A percentile compares a stretch with the other conserved stretches of the same genome.
Evolutionary conservation across 1,284 basidiomycete species (phyloP).

Genomic region (Ceratobasidium sp.): DNA sequence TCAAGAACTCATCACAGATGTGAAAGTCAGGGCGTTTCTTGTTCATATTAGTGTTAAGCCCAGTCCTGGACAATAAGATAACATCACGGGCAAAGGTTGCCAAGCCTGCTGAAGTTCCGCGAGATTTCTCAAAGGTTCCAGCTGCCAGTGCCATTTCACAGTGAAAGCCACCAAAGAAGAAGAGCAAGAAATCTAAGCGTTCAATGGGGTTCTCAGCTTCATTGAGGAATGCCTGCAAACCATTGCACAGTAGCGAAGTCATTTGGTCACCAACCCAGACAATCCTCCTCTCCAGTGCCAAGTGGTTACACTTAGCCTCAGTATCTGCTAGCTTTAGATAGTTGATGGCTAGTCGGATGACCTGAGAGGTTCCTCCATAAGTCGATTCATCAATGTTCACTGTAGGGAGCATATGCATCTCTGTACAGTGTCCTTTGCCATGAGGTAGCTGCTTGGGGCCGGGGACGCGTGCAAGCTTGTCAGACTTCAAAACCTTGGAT

Average conservation of each 20-base stretch:
- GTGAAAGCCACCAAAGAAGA: not conserved
- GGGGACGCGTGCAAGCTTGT: not conserved
- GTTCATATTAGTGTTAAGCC: not conserved
- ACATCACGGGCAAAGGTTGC: not conserved
- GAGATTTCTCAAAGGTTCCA: not conserved
- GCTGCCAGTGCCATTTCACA: not conserved
- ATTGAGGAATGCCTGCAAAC: not conserved
- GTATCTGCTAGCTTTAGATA: not conserved
- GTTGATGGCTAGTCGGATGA: not conserved
- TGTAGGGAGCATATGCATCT: not conserved
- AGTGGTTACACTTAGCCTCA: not conserved
- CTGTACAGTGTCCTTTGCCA: not conserved
- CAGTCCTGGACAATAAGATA: not conserved
- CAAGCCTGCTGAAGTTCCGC: not conserved
- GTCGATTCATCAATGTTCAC: not conserved
- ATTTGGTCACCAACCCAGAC: conserved; percentile 9
- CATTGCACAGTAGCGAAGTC: not conserved
- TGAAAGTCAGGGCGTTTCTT: conserved; percentile 6
- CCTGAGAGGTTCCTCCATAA: not conserved
- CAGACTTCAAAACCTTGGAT: not conserved
- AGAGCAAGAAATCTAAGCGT: not conserved
- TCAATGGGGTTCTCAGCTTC: not conserved
- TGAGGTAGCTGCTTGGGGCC: not conserved
- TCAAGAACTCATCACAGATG: not conserved
- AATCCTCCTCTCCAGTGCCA: not conserved